Conservation (phyloP, 345 rosid species). For the Citrus reticulata region DNA sequence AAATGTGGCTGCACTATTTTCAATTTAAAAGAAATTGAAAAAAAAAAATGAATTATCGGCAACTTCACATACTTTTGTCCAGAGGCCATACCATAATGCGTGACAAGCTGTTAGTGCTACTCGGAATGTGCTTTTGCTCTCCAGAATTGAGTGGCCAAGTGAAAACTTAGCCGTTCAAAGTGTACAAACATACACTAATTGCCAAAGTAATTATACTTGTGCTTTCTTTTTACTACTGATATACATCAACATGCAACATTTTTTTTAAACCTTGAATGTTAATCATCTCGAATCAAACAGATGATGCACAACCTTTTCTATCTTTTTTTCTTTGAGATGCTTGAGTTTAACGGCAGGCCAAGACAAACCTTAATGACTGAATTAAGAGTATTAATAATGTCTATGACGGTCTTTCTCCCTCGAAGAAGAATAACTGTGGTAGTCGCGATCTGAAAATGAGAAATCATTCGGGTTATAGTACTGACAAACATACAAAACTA, state of each 20-base stretch:
- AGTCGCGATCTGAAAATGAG: conserved; percentile 47
- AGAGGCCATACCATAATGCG: background rate
- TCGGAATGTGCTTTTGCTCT: background rate
- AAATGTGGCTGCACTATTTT: too few relatives aligned
- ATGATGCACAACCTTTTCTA: too few relatives aligned
- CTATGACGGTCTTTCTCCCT: conserved; percentile 67
- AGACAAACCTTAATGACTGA: background rate
- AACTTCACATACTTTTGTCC: background rate
- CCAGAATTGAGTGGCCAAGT: background rate
- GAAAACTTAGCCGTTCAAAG: background rate
- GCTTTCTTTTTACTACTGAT: background rate
- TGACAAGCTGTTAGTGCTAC: background rate
- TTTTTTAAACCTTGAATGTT: background rate
- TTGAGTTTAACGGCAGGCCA: background rate
- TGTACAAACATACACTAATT: background rate
- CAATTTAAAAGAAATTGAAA: too few relatives aligned
- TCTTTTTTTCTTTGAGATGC: background rate
- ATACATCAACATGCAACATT: background rate
- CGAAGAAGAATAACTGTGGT: conserved; percentile 50
- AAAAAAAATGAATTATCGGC: background rate
- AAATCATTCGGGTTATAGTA: background rate
- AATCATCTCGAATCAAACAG: background rate
- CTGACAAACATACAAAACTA: background rate
- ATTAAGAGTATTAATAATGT: conserved; percentile 34
- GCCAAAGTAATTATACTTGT: background rate